Evolutionary conservation across 1,139 yeast genomes (phyloP).

Genomic region (Taphrina deformans): DNA sequence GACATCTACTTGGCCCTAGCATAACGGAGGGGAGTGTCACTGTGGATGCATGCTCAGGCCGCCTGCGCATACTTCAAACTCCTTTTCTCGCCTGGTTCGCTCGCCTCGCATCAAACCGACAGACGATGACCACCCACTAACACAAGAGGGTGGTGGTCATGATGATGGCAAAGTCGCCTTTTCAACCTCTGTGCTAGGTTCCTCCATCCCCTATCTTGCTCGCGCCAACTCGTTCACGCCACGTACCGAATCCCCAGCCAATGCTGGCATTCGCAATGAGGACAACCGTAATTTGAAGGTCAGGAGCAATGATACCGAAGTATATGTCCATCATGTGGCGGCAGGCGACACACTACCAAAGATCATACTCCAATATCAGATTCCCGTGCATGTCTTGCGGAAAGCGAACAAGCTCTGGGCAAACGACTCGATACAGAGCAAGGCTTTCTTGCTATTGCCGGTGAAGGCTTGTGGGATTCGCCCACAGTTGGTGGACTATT

Average conservation of each 20-base stretch:
- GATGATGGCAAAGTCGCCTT: not conserved
- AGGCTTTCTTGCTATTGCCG: constrained; percentile 38
- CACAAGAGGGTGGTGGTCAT: not conserved
- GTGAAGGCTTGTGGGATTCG: constrained; percentile 37
- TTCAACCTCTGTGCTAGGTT: not conserved
- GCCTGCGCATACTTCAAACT: not conserved
- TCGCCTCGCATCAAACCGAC: constrained; percentile 12
- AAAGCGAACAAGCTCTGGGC: constrained; percentile 40
- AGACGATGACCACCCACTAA: constrained; percentile 11
- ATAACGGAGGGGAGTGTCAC: too few relatives aligned
- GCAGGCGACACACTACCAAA: constrained; percentile 39
- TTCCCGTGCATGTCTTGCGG: constrained; percentile 36
- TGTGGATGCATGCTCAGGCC: constrained; percentile 22
- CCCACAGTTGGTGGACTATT: constrained; percentile 6
- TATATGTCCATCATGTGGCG: constrained; percentile 38
- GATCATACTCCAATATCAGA: constrained; percentile 37
- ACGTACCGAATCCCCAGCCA: not conserved
- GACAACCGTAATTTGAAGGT: not conserved
- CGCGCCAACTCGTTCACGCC: not conserved
- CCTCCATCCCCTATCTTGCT: too few relatives aligned
- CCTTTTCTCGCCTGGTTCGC: not conserved
- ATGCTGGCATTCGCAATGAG: not conserved
- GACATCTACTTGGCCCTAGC: too few relatives aligned
- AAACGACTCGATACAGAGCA: constrained; percentile 39
- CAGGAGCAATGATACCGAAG: constrained; percentile 14